Percentiles rank a stretch among this genome's conserved stretches.
Evolutionary conservation across 2,329 filamentous ascomycete genomes (phyloP).

Genomic region (Periconia digitata): DNA sequence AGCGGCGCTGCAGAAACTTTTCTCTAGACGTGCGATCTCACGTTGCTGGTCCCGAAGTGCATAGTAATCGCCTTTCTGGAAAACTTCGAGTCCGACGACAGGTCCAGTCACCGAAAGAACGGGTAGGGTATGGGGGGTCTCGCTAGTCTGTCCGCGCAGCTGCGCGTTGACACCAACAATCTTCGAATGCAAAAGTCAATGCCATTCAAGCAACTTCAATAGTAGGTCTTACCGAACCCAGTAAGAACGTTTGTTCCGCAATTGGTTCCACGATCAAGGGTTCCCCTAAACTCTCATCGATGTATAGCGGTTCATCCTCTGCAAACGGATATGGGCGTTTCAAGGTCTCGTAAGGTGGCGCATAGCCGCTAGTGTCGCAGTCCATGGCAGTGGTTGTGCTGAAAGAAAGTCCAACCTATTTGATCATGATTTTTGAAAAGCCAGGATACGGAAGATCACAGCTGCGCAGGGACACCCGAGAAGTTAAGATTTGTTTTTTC

Average conservation of each 20-base stretch:
- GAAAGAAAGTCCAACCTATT: too few species aligned
- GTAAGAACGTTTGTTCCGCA: slow-evolving; percentile 1
- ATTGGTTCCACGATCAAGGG: too few species aligned
- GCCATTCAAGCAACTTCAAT: not conserved
- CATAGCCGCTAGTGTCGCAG: not conserved
- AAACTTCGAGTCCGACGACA: not conserved
- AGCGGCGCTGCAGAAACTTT: slow-evolving; percentile 7
- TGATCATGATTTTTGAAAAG: too few species aligned
- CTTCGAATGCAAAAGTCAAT: not conserved
- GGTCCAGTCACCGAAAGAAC: not conserved
- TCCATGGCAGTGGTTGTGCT: not conserved
- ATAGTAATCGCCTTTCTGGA: slow-evolving; percentile 6
- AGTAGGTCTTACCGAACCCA: slow-evolving; percentile 3
- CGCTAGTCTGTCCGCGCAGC: not conserved
- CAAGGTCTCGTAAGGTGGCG: too few species aligned
- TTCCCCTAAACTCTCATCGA: too few species aligned
- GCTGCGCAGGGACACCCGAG: too few species aligned
- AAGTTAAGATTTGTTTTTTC: too few species aligned
- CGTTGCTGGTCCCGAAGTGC: not conserved
- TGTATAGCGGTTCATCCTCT: not conserved
- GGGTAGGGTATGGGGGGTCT: not conserved
- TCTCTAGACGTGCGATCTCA: slow-evolving; percentile 8
- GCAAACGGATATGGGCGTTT: slow-evolving; percentile 7
- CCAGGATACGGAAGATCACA: too few species aligned
- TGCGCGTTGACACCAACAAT: slow-evolving; percentile 8